phyloP scores from a whole-genome alignment of 768 basidiomycete genomes.

The Boletus huronensis region DNA sequence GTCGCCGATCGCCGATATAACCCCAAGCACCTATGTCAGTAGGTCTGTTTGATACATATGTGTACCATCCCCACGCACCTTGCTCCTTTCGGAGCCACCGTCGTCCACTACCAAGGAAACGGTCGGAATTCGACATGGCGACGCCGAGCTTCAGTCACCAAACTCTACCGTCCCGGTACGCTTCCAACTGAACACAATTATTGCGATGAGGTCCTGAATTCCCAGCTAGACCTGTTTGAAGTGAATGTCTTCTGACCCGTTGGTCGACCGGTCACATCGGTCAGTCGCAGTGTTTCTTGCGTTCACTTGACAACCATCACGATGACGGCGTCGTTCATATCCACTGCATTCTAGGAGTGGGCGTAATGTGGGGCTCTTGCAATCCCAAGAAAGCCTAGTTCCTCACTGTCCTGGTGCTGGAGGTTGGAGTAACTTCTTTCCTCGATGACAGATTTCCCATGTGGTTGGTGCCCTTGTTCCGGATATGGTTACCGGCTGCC shows the following conservation, averaged over 20 bases:
- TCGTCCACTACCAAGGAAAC: neutral
- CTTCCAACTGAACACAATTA: neutral
- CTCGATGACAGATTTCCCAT: slow-evolving; percentile 6
- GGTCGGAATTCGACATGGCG: neutral
- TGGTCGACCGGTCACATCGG: too few relatives aligned
- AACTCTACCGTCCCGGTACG: neutral
- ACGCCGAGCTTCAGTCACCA: neutral
- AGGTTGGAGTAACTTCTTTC: slow-evolving; percentile 1
- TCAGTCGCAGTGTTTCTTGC: too few relatives aligned
- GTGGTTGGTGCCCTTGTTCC: slow-evolving; percentile 18
- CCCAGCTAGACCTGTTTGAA: neutral
- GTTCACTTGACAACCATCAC: slow-evolving; percentile 25
- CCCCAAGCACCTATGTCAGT: neutral
- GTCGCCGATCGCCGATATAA: neutral
- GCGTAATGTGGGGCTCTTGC: neutral
- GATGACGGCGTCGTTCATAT: slow-evolving; percentile 1
- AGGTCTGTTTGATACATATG: neutral
- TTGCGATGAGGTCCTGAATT: neutral
- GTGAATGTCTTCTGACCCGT: slow-evolving; percentile 6
- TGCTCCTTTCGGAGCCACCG: neutral
- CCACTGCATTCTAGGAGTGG: neutral
- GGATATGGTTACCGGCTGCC: slow-evolving; percentile 6
- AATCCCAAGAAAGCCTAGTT: neutral
- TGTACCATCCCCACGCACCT: neutral
- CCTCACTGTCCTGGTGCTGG: neutral